These are phyloP conservation scores for Monosporascus sp. DNA, from an alignment of 2,329 filamentous ascomycete genomes.

Conservation along the genomic window DNA sequence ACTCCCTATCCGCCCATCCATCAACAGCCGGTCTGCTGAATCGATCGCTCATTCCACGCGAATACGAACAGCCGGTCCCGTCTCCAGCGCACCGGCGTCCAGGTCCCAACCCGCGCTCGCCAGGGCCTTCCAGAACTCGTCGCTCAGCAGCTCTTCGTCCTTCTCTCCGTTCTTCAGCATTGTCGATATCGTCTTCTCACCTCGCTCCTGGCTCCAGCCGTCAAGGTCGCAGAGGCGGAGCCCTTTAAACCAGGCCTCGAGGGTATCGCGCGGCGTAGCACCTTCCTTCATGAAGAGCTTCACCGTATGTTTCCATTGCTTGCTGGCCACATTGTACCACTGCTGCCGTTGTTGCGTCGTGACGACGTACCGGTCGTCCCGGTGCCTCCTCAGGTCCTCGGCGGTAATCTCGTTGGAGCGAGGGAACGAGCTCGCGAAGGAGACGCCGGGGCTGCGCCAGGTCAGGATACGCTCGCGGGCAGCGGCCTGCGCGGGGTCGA, in stretches of 20 bases:
- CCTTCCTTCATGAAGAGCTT: conserved; percentile 59
- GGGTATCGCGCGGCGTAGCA: conserved; percentile 31
- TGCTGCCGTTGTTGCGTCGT: conserved; percentile 38
- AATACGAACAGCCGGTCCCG: conserved; percentile 43
- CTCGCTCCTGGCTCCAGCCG: conserved; percentile 30
- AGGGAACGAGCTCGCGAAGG: conserved; percentile 27
- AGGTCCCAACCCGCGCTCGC: conserved; percentile 59
- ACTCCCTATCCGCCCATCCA: conserved; percentile 20
- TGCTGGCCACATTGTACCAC: too few species aligned
- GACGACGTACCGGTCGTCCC: conserved; percentile 54
- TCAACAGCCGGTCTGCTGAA: not conserved
- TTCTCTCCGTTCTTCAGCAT: not conserved
- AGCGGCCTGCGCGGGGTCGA: conserved; percentile 62
- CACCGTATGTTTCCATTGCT: conserved; percentile 24
- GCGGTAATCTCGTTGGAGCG: conserved; percentile 9
- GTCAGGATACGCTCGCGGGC: conserved; percentile 60
- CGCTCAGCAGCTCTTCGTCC: conserved; percentile 6
- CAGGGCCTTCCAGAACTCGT: conserved; percentile 40
- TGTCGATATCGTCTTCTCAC: conserved; percentile 6
- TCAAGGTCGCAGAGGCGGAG: conserved; percentile 25
- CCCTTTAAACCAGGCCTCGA: conserved; percentile 34
- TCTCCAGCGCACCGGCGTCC: conserved; percentile 60
- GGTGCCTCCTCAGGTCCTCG: conserved; percentile 44
- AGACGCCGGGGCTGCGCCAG: conserved; percentile 39
- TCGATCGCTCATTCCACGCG: conserved; percentile 20